Evolutionary conservation across 345 rosid species (phyloP).

Genomic region (Gossypioides kirkii): DNA sequence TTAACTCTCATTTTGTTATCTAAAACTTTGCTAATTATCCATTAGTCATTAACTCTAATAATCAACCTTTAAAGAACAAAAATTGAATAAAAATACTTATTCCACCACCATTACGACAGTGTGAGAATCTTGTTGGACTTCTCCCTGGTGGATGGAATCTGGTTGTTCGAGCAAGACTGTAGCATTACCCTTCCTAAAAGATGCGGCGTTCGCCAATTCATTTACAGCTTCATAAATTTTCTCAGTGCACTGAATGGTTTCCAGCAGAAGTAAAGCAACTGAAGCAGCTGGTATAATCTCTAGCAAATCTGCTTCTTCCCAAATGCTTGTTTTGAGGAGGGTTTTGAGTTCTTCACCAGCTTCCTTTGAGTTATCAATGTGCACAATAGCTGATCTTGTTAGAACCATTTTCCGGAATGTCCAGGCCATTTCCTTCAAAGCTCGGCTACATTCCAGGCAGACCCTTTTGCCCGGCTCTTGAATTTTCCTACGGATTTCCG

Average conservation of each 20-base stretch:
- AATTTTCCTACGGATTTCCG: constrained; percentile 16
- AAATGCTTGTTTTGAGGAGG: constrained; percentile 14
- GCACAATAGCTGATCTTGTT: constrained; percentile 10
- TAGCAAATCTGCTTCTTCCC: constrained; percentile 16
- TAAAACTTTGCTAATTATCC: too few species aligned
- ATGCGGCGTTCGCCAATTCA: constrained; percentile 29
- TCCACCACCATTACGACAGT: not conserved
- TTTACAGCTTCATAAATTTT: constrained; percentile 25
- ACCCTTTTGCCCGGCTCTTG: constrained; percentile 25
- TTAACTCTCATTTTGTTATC: too few species aligned
- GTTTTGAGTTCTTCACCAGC: constrained; percentile 18
- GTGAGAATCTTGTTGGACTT: not conserved
- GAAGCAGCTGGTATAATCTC: constrained; percentile 16
- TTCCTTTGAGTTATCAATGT: constrained; percentile 22
- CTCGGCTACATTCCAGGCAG: constrained; percentile 28
- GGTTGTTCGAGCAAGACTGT: not conserved
- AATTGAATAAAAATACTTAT: too few species aligned
- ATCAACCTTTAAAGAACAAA: too few species aligned
- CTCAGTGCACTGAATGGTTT: constrained; percentile 28
- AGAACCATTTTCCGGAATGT: constrained; percentile 21
- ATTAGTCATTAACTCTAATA: too few species aligned
- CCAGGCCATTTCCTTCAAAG: constrained; percentile 33
- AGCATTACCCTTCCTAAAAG: constrained; percentile 5
- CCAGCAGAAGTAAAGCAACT: constrained; percentile 30
- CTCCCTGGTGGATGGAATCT: not conserved